Evolutionary conservation across 2,329 filamentous ascomycete genomes (phyloP), one percentile per base, ranked within the genome.

Genomic region (Nothomitra cinnamomea): DNA sequence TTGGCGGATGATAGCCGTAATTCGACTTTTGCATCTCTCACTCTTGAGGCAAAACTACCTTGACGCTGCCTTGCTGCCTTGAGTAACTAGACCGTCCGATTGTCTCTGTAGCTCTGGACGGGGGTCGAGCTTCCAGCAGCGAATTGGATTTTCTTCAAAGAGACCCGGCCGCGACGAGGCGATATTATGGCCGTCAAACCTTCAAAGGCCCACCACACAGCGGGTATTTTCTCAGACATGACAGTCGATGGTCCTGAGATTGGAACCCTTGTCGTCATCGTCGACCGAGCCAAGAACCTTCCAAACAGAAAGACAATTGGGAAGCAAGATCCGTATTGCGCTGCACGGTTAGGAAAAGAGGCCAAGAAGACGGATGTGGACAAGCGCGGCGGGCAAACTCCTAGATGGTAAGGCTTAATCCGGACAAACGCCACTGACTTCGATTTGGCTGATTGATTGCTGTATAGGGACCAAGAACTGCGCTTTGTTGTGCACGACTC

Each of bases 271-370:
- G 87, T 98, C 48, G 78, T 88, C 55, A 83, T 98, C 62, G 80
- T 96, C 63, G 92, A 98, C 70, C 79, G 89, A 60, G 92, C 89
- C 52, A 96, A 95, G 78, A 98, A 98, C 66, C 72, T 98, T 60
- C 92, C 92, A 51, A 98, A 98, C 70, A 74, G 88, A 61, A 94
- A 94, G 73, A 92, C 88, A 4, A 95, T 98, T 74, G 92, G 92
- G 54, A 98, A 98, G 70, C 92, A 98, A 71, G 89, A 96, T 65
- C 90, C 92, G 0, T 98, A 96, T 68, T 95, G 89, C 69, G 92
- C 92, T 38, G 89, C 88, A 32, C 77, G 92, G 53, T 71, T 98
- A 47, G 92, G 90, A 35, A 98, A 98, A 68, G 89, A 96, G 69
- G 92, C 92, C 49, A 94, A 94, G 72, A 95, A 95, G 75, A 98